A percentile compares a stretch with the other conserved stretches of the same genome.
Conservation (phyloP, 1,139 yeast species). For the Taiozyma sp. region DNA sequence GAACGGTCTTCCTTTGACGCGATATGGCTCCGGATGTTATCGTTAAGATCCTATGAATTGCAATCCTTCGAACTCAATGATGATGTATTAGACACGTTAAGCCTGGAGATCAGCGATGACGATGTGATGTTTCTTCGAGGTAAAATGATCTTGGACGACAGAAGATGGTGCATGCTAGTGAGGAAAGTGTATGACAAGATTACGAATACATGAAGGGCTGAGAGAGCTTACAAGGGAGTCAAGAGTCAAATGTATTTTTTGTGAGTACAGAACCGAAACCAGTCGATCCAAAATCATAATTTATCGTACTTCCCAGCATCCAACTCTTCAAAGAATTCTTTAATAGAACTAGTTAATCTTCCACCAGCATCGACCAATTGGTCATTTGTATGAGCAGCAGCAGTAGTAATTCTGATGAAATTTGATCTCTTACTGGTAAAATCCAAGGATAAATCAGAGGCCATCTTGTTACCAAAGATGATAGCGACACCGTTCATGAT, state of each 20-base stretch:
- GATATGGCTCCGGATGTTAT: no score
- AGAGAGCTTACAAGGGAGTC: background rate
- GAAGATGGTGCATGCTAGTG: no score
- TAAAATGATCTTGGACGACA: no score
- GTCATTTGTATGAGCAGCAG: constrained; percentile 43
- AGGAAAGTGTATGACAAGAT: no score
- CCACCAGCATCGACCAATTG: constrained; percentile 44
- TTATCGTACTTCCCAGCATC: constrained; percentile 21
- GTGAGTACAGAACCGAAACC: background rate
- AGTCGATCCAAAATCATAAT: background rate
- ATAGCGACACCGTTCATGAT: constrained; percentile 40
- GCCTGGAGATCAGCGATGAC: background rate
- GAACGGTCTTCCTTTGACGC: no score
- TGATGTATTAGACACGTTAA: no score
- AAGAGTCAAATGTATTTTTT: background rate
- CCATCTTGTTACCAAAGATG: constrained; percentile 49
- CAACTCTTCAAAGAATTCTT: constrained; percentile 38
- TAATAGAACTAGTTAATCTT: constrained; percentile 43
- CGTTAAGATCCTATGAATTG: no score
- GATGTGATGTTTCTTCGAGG: no score
- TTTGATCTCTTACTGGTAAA: constrained; percentile 30
- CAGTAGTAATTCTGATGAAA: constrained; percentile 52
- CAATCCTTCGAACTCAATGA: no score
- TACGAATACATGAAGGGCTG: no score
- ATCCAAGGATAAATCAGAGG: constrained; percentile 33